Evolutionary conservation across 176 grass and related monocot species (phyloP), one percentile per base, ranked within the genome.

Genomic region (Carex parvula): DNA sequence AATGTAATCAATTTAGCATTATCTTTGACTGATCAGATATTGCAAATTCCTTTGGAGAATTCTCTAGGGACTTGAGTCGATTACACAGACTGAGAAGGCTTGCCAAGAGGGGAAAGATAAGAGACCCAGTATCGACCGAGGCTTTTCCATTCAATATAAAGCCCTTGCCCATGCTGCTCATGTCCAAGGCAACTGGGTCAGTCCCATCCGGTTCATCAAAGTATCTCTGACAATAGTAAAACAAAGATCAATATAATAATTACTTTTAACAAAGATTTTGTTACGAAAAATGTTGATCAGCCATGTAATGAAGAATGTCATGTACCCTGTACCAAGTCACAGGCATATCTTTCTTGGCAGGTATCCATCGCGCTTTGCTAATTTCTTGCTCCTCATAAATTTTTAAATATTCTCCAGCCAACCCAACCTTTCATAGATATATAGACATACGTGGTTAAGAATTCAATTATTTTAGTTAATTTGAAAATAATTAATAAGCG

Each of bases 131-230:
- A 91, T 22, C 94, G 87, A 20, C 94, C 91, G 5, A 97, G 24
- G 81, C 77, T 73, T 93, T 84, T 26, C 94, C 91, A 13, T 93
- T 93, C 44, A 97, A 97, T 37, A 88, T 68, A 71, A 91, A 80
- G 18, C 95, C 95, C 73, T 98, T 98, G 48, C 88, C 67, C 95
- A 94, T 98, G 79, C 90, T 86, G 76, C 44, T 90, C 95, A 98
- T 53, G 79, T 94, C 91, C 64, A 98, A 55, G 37, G 91, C 89
- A 85, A 98, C 54, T 0, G 92, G 91, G 42, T 91, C 91, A 15
- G 86, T 58, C 29, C 95, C 95, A 1, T 88, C 55, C 11, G 95
- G 95, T 72, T 86, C 82, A 17, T 98, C 95, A 61, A 98, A 98
- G 82, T 94, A 93, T 87, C 91, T 91, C 93, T 94, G 75, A 72